A percentile compares a stretch with the other conserved stretches of the same genome.
phyloP scores from a whole-genome alignment of 1,284 basidiomycete genomes.

The Entoloma clypeatum region DNA sequence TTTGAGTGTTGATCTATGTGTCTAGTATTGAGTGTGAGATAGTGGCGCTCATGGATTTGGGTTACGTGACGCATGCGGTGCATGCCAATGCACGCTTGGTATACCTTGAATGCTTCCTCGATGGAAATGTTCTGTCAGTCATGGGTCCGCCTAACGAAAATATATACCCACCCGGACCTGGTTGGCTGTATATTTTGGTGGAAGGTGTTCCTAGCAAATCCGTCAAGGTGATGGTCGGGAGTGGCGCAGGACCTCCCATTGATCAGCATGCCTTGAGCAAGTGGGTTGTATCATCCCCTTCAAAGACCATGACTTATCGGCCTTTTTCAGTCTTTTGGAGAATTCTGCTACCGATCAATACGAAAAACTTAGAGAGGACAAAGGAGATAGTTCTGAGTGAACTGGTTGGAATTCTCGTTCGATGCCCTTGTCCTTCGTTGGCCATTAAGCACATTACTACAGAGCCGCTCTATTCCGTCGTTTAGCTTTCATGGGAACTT shows the following conservation, averaged over 20 bases:
- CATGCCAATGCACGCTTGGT: conserved; percentile 79
- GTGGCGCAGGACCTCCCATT: conserved; percentile 55
- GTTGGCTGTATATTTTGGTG: conserved; percentile 69
- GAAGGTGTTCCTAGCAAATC: conserved; percentile 69
- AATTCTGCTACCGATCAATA: conserved; percentile 52
- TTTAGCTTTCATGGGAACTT: no score
- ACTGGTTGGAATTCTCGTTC: background rate
- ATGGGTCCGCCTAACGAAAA: conserved; percentile 57
- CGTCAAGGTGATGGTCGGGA: conserved; percentile 66
- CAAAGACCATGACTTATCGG: background rate
- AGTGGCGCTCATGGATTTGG: conserved; percentile 80
- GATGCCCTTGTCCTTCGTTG: conserved; percentile 1
- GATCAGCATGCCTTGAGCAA: conserved; percentile 52
- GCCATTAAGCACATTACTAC: no score
- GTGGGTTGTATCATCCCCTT: conserved; percentile 35
- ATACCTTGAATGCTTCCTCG: conserved; percentile 44
- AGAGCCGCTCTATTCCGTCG: no score
- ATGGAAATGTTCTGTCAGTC: conserved; percentile 40
- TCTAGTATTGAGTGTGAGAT: no score
- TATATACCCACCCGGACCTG: conserved; percentile 80
- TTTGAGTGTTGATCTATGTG: background rate
- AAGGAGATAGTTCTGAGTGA: conserved; percentile 19
- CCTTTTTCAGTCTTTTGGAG: conserved; percentile 29
- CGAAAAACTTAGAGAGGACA: conserved; percentile 31
- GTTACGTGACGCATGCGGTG: conserved; percentile 74